These are phyloP conservation scores for Mrakiaceae sp. DNA, from an alignment of 1,284 basidiomycete species.

Conservation along the genomic window DNA sequence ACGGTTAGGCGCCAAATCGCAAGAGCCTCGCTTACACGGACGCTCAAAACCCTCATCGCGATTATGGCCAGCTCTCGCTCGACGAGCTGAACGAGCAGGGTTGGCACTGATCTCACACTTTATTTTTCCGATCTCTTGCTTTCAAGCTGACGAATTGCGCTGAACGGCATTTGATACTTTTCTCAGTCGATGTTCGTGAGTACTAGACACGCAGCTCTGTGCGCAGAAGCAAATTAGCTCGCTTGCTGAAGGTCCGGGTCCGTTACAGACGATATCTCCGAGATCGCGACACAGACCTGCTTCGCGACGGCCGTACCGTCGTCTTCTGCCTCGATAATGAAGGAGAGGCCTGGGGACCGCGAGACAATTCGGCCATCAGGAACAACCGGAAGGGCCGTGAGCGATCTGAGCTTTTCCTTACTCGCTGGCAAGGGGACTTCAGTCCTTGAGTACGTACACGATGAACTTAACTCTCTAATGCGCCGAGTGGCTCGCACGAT, in stretches of 20 bases:
- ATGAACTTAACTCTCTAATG: no score
- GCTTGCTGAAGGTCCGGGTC: not conserved
- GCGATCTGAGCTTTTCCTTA: conserved; percentile 13
- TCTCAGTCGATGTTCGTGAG: no score
- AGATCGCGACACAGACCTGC: conserved; percentile 9
- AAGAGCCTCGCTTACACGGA: not conserved
- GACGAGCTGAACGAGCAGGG: conserved; percentile 13
- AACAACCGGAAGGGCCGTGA: not conserved
- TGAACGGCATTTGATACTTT: not conserved
- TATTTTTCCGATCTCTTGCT: not conserved
- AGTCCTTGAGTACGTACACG: conserved; percentile 11
- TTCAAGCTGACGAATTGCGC: not conserved
- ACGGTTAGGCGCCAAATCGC: not conserved
- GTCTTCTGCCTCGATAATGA: not conserved
- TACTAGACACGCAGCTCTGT: no score
- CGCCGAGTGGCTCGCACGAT: no score
- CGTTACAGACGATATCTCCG: conserved; percentile 3
- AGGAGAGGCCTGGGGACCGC: not conserved
- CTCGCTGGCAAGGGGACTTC: not conserved
- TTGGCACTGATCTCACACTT: not conserved
- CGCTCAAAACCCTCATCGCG: not conserved
- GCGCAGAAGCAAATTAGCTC: no score
- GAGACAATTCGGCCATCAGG: not conserved
- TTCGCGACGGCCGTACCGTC: not conserved
- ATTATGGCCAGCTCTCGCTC: not conserved